Conservation (phyloP, 352 stramenopile genomes). For the Globisporangium lucens region DNA sequence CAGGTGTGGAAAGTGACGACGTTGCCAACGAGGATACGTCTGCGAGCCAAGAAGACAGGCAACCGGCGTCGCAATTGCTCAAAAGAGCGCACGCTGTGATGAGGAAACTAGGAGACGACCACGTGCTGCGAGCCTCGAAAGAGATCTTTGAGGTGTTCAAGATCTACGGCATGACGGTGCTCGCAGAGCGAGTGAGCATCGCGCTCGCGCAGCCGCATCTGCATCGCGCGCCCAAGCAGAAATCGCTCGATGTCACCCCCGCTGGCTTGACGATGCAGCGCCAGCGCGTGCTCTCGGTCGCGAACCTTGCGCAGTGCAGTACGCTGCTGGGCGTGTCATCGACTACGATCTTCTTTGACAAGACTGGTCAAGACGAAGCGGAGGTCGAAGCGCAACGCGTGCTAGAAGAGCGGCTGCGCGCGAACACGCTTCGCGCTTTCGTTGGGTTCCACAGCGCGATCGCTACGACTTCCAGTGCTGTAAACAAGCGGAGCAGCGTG, state of each 20-base stretch:
- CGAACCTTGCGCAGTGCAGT: conserved; percentile 52
- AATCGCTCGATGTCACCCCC: conserved; percentile 23
- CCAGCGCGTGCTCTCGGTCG: conserved; percentile 55
- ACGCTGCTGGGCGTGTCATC: conserved; percentile 32
- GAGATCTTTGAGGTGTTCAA: conserved; percentile 85
- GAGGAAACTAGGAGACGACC: conserved; percentile 26
- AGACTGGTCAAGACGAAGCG: neutral
- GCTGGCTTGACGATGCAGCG: conserved; percentile 49
- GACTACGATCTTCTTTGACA: conserved; percentile 11
- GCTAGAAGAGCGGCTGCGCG: conserved; percentile 38
- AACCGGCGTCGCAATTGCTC: neutral
- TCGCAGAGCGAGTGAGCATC: conserved; percentile 66
- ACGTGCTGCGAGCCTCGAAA: conserved; percentile 51
- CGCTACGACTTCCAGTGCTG: conserved; percentile 28
- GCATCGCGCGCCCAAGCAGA: conserved; percentile 6
- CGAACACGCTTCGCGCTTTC: conserved; percentile 67
- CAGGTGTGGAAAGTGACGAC: neutral
- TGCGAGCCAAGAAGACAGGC: neutral
- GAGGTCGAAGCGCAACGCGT: conserved; percentile 19
- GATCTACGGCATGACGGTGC: conserved; percentile 75
- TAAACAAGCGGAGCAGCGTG: conserved; percentile 23
- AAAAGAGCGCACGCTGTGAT: conserved; percentile 22
- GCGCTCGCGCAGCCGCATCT: conserved; percentile 37
- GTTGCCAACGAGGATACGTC: conserved; percentile 10
- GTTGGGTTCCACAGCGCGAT: conserved; percentile 69